These are phyloP conservation scores for Phaeotremella skinneri DNA, from an alignment of 768 basidiomycete genomes.

Conservation along the genomic window DNA sequence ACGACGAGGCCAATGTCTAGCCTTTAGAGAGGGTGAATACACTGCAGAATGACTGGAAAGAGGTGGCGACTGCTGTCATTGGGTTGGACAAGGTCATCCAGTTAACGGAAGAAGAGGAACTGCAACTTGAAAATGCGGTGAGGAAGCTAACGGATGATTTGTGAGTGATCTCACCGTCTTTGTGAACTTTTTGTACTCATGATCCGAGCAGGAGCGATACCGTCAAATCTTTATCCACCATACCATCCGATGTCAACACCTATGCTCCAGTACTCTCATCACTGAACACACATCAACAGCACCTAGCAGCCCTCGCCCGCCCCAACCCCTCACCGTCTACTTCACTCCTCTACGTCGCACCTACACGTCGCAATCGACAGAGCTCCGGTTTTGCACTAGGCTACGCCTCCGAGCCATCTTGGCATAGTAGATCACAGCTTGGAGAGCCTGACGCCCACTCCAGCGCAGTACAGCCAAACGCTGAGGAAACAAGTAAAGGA, in stretches of 20 bases:
- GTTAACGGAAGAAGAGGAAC: constrained; percentile 32
- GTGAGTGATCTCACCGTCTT: constrained; percentile 19
- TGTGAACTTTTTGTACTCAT: constrained; percentile 1
- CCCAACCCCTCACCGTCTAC: constrained; percentile 38
- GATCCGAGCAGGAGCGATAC: constrained; percentile 22
- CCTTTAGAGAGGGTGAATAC: constrained; percentile 31
- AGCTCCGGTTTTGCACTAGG: constrained; percentile 10
- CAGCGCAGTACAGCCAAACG: not conserved
- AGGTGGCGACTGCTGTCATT: constrained; percentile 30
- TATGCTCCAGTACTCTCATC: constrained; percentile 39
- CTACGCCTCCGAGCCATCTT: constrained; percentile 16
- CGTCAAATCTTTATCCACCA: constrained; percentile 25
- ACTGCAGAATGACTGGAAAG: constrained; percentile 31
- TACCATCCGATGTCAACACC: constrained; percentile 45
- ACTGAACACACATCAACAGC: constrained; percentile 37
- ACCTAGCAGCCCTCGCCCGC: constrained; percentile 34
- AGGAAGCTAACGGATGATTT: constrained; percentile 19
- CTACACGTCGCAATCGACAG: constrained; percentile 16
- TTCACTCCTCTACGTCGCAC: constrained; percentile 33
- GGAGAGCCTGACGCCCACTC: constrained; percentile 41
- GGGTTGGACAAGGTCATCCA: constrained; percentile 34
- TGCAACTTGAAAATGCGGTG: constrained; percentile 20
- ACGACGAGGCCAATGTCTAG: no score
- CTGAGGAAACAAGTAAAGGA: constrained; percentile 26
- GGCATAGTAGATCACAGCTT: constrained; percentile 37